Evolutionary conservation across 306 rosid genomes (phyloP).

Genomic region (Gynostemma pentaphyllum): DNA sequence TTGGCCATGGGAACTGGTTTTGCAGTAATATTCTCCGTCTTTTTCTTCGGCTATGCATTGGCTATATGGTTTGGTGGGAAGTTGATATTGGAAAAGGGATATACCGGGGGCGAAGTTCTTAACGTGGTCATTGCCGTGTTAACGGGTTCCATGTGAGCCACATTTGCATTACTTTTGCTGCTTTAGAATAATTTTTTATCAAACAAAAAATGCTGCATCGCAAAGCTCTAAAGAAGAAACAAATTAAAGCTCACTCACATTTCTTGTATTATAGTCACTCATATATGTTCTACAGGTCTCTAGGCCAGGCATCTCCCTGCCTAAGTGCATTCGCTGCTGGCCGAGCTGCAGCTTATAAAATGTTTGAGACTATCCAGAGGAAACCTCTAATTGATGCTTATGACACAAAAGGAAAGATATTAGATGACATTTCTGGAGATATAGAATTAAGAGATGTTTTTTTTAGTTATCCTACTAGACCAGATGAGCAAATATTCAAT

Average conservation of each 20-base stretch:
- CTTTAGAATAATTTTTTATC: background rate
- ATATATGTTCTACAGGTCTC: no score
- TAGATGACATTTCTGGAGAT: slow-evolving; percentile 17
- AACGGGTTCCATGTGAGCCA: slow-evolving; percentile 16
- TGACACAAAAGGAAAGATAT: slow-evolving; percentile 16
- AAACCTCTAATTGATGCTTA: slow-evolving; percentile 37
- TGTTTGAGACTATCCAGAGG: slow-evolving; percentile 39
- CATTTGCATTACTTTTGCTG: background rate
- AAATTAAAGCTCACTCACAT: no score
- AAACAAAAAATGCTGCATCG: no score
- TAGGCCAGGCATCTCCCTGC: slow-evolving; percentile 49
- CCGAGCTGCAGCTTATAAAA: slow-evolving; percentile 47
- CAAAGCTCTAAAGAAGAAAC: no score
- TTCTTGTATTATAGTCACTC: no score
- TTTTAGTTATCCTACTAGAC: slow-evolving; percentile 18
- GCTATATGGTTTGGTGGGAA: no score
- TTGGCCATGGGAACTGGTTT: slow-evolving; percentile 4
- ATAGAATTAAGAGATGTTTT: slow-evolving; percentile 17
- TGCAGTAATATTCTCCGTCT: no score
- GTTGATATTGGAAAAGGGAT: no score
- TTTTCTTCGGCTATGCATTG: no score
- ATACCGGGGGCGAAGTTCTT: slow-evolving; percentile 20
- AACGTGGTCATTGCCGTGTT: slow-evolving; percentile 16
- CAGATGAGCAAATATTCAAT: slow-evolving; percentile 13
- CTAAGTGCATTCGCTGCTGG: slow-evolving; percentile 44